Evolutionary conservation across 495 filamentous ascomycete species (phyloP).

Genomic region (Paragyromitra xinjiangensis): DNA sequence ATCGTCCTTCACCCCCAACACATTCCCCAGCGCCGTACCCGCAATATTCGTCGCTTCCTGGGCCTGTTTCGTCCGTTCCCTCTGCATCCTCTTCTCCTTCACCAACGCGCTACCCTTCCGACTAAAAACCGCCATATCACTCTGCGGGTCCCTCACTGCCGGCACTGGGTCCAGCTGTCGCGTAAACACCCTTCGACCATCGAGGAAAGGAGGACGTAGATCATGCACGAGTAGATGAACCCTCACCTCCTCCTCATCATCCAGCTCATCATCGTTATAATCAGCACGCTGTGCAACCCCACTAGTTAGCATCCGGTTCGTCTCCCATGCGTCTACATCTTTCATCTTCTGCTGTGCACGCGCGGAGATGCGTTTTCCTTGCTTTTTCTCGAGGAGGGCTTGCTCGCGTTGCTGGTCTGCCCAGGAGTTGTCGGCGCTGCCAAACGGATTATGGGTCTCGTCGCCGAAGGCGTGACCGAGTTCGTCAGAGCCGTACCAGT

Average conservation of each 20-base stretch:
- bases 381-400: conserved; percentile 76
- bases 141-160: conserved; percentile 91
- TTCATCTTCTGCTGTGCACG: conserved; percentile 83
- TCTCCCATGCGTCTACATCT: conserved; percentile 97
- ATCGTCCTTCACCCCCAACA: conserved; percentile 95
- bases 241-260: conserved; percentile 89
- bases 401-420: conserved; percentile 77
- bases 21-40: conserved; percentile 88
- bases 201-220: conserved; percentile 91
- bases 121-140: conserved; percentile 98
- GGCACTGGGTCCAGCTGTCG: conserved; percentile 96
- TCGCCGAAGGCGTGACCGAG: conserved; percentile 80
- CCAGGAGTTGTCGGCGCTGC: conserved; percentile 70
- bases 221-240: conserved; percentile 94
- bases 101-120: conserved; percentile 95
- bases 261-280: conserved; percentile 79
- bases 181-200: conserved; percentile 94
- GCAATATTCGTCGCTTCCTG: conserved; percentile 94
- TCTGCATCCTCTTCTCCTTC: conserved; percentile 86
- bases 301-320: conserved; percentile 96
- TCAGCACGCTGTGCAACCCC: conserved; percentile 91
- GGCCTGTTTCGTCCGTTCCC: conserved; percentile 92
- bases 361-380: conserved; percentile 73
- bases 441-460: conserved; percentile 75
- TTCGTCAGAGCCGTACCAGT: conserved; percentile 87